Base-by-base conservation (phyloP, 2,329 filamentous ascomycete species). In the Ustulina deusta region DNA sequence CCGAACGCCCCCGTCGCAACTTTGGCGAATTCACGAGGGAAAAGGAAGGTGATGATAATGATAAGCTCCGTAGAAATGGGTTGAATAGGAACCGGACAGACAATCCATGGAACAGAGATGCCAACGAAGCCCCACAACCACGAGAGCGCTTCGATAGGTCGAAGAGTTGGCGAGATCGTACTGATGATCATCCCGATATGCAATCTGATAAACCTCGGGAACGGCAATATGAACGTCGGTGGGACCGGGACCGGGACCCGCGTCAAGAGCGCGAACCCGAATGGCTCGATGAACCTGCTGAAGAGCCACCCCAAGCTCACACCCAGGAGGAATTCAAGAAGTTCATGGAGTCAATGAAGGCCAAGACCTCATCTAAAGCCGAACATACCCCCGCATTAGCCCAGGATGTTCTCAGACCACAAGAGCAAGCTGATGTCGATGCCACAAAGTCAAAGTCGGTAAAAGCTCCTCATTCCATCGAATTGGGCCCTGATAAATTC, bases 291-390 rank as follows among this genome's bases (percentile, higher is more conserved):
- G 87, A 90, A 66, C 89, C 89, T 17, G 85, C 85, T 25, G 90
- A 91, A 66, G 91, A 93, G 59, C 89, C 91, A 74, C 83, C 87
- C 40, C 88, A 91, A 74, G 87, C 86, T 5, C 92, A 93, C 74
- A 97, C 94, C 0, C 91, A 93, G 75, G 94, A 97, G 76, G 94
- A 97, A 72, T 97, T 97, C 79, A 91, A 97, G 81, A 93, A 93
- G 73, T 97, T 95, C 89, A 97, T 97, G 85, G 93, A 97, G 74
- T 87, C 86, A 71, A 97, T 97, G 93, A 95, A 92, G 79, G 86
- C 88, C 69, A 88, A 85, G 74, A 81, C 77, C 4, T 71, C 74
- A 51, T 65, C 78, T 67, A 67, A 71, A 72, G 42, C 81, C 55
- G 77, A 84, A 72, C 76, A 81, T 63, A 80, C 81, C 63, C 74